phyloP scores from a whole-genome alignment of 129 eudicot species.

The Flaveria brownii region DNA sequence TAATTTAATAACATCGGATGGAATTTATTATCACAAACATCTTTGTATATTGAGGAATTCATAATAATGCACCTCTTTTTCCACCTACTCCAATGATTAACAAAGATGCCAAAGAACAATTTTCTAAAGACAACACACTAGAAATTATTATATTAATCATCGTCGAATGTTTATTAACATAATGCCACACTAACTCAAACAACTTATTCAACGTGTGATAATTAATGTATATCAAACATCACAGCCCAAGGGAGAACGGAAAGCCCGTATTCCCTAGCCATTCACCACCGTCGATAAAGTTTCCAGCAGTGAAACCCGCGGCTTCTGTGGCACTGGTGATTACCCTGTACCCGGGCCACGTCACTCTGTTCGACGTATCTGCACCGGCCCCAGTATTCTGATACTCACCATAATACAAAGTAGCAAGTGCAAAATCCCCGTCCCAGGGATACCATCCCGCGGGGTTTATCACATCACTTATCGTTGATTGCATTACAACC shows the following conservation, averaged over 20 bases:
- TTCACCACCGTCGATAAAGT: constrained; percentile 55
- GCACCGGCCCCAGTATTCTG: constrained; percentile 73
- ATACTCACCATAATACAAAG: constrained; percentile 71
- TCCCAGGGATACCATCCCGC: constrained; percentile 86
- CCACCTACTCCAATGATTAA: too few species aligned
- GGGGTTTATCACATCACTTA: constrained; percentile 59
- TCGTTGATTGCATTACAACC: constrained; percentile 61
- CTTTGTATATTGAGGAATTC: too few species aligned
- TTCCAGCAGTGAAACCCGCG: constrained; percentile 47
- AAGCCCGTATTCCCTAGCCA: constrained; percentile 62
- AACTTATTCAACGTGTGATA: neutral
- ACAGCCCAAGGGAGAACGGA: constrained; percentile 65
- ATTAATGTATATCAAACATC: constrained; percentile 7
- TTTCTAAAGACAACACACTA: neutral
- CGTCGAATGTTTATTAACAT: neutral
- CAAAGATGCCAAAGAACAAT: too few species aligned
- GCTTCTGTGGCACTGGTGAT: constrained; percentile 67
- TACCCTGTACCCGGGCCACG: constrained; percentile 66
- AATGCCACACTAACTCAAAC: neutral
- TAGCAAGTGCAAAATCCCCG: constrained; percentile 59
- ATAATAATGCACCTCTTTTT: too few species aligned
- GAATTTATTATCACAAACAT: too few species aligned
- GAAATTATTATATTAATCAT: neutral
- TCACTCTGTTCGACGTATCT: constrained; percentile 54
- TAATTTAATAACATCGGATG: too few species aligned